Evolutionary conservation across 2,329 filamentous ascomycete genomes (phyloP), one percentile per base, ranked within the genome.

Genomic region (Penicillium sp.): DNA sequence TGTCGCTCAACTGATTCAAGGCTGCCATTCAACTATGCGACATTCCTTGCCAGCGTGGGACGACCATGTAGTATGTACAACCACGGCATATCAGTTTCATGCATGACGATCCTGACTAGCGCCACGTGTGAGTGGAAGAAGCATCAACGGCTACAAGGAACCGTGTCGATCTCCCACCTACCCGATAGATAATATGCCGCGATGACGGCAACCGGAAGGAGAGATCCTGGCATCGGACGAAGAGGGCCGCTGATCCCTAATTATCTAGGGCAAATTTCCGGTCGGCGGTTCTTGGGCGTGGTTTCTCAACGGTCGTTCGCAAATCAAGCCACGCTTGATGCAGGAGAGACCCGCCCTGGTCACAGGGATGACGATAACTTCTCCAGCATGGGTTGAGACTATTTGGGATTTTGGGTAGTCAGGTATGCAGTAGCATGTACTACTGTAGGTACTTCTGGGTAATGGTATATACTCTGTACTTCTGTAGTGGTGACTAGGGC

Each of bases 101-200:
- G 72, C 72, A 75, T 73, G 70, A 70, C 68, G 70, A 73, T 73
- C 71, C 70, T 65, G 67, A 72, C 67, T 74, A 75, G 71, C 71
- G 71, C 73, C 73, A 75, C 73, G 71, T 75, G 73, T 68, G 66
- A 64, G 63, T 69, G 55, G 65, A 65, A 65, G 66, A 73, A 75
- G 68, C 68, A 70, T 71, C 69, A 73, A 74, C 73, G 72, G 71
- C 69, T 74, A 70, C 65, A 69, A 73, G 72, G 69, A 69, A 75
- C 69, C 68, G 66, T 59, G 73, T 71, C 71, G 72, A 75, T 75
- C 73, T 72, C 69, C 70, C 71, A 72, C 66, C 63, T 67, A 69
- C 61, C 68, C 65, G 68, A 71, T 73, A 47, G 53, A 55, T 64
- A 61, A 59, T 60, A 64, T 63, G 59, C 61, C 61, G 58, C 61